These are phyloP conservation scores for Spencermartinsiella europaea DNA, from an alignment of 805 yeast genomes.

Conservation along the genomic window DNA sequence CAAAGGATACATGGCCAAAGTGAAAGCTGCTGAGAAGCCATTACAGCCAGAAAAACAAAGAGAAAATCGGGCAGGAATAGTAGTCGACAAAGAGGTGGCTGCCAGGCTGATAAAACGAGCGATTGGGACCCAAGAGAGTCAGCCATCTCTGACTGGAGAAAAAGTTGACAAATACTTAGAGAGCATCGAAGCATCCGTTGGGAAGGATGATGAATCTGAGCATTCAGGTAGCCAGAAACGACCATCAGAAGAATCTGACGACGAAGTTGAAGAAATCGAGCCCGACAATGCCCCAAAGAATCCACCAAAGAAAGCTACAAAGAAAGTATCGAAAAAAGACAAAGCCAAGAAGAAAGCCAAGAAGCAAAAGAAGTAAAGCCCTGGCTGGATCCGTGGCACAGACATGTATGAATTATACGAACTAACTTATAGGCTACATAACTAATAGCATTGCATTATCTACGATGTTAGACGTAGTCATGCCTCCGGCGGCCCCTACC, in stretches of 20 bases:
- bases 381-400: too few species aligned
- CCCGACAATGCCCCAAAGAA: too few species aligned
- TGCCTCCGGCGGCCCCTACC: too few species aligned
- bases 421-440: not conserved
- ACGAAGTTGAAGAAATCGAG: constrained; percentile 5
- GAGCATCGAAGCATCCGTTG: too few species aligned
- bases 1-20: constrained; percentile 59
- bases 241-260: constrained; percentile 13
- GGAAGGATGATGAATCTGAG: too few species aligned
- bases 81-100: constrained; percentile 38
- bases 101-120: constrained; percentile 44
- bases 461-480: too few species aligned
- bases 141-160: not conserved
- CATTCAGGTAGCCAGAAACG: too few species aligned
- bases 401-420: not conserved
- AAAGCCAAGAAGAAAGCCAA: not conserved
- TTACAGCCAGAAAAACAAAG: constrained; percentile 18
- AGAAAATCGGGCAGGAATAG: constrained; percentile 1
- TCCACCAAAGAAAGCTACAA: constrained; percentile 1
- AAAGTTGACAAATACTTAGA: not conserved
- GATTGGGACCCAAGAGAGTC: constrained; percentile 30
- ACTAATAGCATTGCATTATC: too few species aligned
- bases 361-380: constrained; percentile 5
- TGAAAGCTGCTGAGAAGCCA: constrained; percentile 33
- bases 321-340: not conserved